phyloP scores from a whole-genome alignment of 2,329 filamentous ascomycete genomes.

The Neofusicoccum umdonicola region DNA sequence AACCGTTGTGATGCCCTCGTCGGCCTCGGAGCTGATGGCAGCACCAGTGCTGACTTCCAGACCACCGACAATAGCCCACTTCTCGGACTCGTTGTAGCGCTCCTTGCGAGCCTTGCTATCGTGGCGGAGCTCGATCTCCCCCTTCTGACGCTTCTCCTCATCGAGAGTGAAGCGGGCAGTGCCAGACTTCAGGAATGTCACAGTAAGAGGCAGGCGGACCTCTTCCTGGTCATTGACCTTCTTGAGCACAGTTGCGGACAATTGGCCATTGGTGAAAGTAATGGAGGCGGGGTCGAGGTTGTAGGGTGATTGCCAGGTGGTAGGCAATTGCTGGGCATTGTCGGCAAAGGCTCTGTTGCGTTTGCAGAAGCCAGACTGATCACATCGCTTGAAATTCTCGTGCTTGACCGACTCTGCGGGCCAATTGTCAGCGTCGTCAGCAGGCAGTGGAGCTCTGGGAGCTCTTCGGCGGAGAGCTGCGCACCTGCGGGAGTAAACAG shows the following conservation, averaged over 20 bases:
- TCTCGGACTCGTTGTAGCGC: conserved; percentile 86
- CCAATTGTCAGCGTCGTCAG: conserved; percentile 8
- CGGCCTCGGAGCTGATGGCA: conserved; percentile 63
- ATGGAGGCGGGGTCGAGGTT: conserved; percentile 69
- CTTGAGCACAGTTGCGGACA: conserved; percentile 81
- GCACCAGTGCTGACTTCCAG: conserved; percentile 70
- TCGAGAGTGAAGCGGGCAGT: conserved; percentile 84
- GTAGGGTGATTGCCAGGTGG: conserved; percentile 78
- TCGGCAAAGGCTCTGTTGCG: conserved; percentile 91
- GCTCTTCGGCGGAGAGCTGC: conserved; percentile 17
- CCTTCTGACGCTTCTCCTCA: conserved; percentile 85
- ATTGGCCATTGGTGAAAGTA: conserved; percentile 73
- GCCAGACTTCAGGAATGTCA: conserved; percentile 88
- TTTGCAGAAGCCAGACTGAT: conserved; percentile 95
- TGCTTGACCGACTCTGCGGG: conserved; percentile 68
- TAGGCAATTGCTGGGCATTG: conserved; percentile 61
- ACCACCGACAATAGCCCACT: conserved; percentile 83
- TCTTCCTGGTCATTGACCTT: conserved; percentile 65
- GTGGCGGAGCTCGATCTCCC: conserved; percentile 83
- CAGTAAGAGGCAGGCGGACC: conserved; percentile 75
- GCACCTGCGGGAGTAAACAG: conserved; percentile 38
- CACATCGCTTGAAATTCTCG: conserved; percentile 94
- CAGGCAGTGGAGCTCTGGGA: background rate
- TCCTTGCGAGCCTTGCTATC: conserved; percentile 83
- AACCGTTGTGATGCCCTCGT: conserved; percentile 64